Conservation (phyloP, 192 early-diverging fungal species). For the Podochytrium sp. region DNA sequence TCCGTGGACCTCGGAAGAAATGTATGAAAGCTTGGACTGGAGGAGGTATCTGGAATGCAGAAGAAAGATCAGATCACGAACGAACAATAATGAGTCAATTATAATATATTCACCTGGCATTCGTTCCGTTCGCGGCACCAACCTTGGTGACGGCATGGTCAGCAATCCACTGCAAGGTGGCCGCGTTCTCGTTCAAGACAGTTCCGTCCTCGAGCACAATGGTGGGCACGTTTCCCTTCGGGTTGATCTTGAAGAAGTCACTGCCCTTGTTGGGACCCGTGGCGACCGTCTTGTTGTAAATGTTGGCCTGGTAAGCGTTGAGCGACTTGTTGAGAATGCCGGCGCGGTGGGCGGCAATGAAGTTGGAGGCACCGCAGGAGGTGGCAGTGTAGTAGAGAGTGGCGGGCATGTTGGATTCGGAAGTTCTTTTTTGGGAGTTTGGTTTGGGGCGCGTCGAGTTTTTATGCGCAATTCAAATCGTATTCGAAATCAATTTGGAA, state of each 20-base stretch:
- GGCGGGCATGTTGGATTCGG: no score
- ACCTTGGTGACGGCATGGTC: conserved; percentile 13
- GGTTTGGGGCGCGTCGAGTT: no score
- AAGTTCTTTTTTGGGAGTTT: no score
- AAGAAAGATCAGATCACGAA: neutral
- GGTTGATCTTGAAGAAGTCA: conserved; percentile 37
- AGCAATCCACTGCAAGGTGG: conserved; percentile 35
- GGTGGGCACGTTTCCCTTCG: conserved; percentile 41
- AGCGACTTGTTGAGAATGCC: conserved; percentile 32
- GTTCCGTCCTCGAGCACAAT: conserved; percentile 35
- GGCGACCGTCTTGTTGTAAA: conserved; percentile 24
- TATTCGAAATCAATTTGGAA: no score
- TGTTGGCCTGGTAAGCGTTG: conserved; percentile 27
- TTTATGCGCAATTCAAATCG: no score
- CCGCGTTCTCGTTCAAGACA: conserved; percentile 40
- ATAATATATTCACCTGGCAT: neutral
- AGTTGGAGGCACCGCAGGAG: conserved; percentile 36
- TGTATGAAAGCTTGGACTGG: conserved; percentile 39
- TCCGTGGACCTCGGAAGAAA: conserved; percentile 35
- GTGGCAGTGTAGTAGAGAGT: conserved; percentile 35
- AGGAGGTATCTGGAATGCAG: conserved; percentile 36
- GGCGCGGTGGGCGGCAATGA: conserved; percentile 36
- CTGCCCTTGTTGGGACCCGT: conserved; percentile 27
- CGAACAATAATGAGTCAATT: neutral
- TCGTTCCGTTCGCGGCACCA: neutral